Base-by-base conservation (phyloP, 352 stramenopile genomes). In the Plasmopara viticola region DNA sequence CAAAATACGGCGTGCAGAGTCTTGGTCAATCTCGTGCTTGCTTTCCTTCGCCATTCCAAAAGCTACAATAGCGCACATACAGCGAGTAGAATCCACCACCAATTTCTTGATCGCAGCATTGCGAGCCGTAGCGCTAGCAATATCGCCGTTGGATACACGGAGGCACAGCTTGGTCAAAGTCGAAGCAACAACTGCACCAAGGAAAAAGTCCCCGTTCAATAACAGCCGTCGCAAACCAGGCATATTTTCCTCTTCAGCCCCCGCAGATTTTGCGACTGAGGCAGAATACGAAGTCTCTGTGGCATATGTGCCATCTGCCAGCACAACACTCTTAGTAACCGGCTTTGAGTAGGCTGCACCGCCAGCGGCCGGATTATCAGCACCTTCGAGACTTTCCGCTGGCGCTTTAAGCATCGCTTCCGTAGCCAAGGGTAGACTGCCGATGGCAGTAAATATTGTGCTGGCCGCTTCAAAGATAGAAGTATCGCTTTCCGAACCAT, bases 291-390 rank as follows among this genome's bases (percentile, higher is more conserved):
- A 93, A 13, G 95, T 98, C 70, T 99, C 97, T 4, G 96, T 99
- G 10, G 97, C 97, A 70, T 99, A 99, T 39, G 96, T 99, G 48
- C 97, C 97, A 70, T 99, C 97, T 0, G 96, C 84, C 5, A 99
- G 74, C 20, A 99, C 95, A 34, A 99, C 92, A 58, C 97, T 98
- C 77, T 98, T 98, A 10, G 94, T 98, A 31, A 97, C 80, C 29
- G 93, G 74, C 57, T 96, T 96, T n/a, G 81, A 72, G 51, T 88
- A 87, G 34, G 77, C 77, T n/a, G 79, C 67, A 46, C 53, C 67
- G 41, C 53, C 17, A 45, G 56, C 37, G 2, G 57, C 57, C 25
- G 63, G 46, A 20, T 71, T 56, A 17, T 60, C 64, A 46, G 20
- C 20, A 39, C 44, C 56, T 49, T 70, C 60, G 5, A 44, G 4